Conservation (phyloP, 352 stramenopile genomes). For the Albugo laibachii region DNA sequence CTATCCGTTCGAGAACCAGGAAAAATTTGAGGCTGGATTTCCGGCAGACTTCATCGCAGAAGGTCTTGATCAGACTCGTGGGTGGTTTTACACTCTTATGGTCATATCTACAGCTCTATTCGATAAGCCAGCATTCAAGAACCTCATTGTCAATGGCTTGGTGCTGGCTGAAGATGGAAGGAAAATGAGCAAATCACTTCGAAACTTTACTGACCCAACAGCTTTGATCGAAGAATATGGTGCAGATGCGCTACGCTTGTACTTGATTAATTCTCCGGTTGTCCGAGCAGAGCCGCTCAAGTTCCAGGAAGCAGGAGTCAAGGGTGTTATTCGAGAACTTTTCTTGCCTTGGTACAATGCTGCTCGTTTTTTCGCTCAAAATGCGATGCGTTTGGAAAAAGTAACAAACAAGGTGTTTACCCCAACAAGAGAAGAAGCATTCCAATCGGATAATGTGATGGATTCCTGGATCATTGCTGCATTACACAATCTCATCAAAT, state of each 20-base stretch:
- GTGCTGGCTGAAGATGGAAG: constrained; percentile 97
- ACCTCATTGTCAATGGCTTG: constrained; percentile 98
- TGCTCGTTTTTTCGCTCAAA: constrained; percentile 97
- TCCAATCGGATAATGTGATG: constrained; percentile 91
- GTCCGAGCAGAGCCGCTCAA: constrained; percentile 95
- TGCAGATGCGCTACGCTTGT: constrained; percentile 96
- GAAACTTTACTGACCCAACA: constrained; percentile 95
- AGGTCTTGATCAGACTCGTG: constrained; percentile 97
- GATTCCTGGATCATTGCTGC: constrained; percentile 99
- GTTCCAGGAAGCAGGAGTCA: constrained; percentile 92
- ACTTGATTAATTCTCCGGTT: constrained; percentile 99
- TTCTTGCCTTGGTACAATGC: constrained; percentile 99
- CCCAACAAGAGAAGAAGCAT: constrained; percentile 70
- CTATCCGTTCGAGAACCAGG: constrained; percentile 99
- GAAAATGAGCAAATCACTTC: constrained; percentile 99
- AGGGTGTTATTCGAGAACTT: constrained; percentile 95
- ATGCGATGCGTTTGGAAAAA: constrained; percentile 86
- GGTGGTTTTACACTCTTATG: constrained; percentile 99
- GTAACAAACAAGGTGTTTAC: constrained; percentile 74
- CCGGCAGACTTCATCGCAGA: constrained; percentile 99
- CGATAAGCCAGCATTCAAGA: constrained; percentile 98
- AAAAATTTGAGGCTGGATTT: constrained; percentile 91
- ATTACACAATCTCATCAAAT: constrained; percentile 94
- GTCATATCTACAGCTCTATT: constrained; percentile 98
- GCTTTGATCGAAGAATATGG: constrained; percentile 94